These are phyloP conservation scores for Penicillium sp. DNA, from an alignment of 2,329 filamentous ascomycete genomes.

Conservation along the genomic window DNA sequence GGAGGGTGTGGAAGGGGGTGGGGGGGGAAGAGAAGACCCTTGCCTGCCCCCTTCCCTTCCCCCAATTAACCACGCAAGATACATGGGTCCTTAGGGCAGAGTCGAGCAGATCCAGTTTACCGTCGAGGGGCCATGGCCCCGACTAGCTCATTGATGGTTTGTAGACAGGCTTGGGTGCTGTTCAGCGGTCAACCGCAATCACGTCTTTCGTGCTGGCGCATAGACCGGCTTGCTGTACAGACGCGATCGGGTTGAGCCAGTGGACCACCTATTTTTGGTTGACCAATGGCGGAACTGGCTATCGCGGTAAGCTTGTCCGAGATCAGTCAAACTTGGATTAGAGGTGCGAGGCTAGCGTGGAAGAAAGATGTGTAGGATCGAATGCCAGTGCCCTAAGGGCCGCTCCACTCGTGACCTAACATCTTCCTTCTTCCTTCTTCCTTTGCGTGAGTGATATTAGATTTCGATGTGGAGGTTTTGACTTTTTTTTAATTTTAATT, in stretches of 20 bases:
- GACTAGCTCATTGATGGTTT: neutral
- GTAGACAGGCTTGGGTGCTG: neutral
- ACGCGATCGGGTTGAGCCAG: neutral
- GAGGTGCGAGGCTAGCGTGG: neutral
- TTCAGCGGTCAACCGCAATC: neutral
- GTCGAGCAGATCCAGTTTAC: neutral
- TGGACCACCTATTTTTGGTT: conserved; percentile 12
- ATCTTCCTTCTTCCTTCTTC: too few relatives aligned
- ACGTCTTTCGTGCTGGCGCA: neutral
- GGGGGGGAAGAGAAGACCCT: too few relatives aligned
- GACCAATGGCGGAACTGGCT: neutral
- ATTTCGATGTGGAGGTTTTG: too few relatives aligned
- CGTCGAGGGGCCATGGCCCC: neutral
- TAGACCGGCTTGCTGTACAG: neutral
- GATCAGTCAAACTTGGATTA: neutral
- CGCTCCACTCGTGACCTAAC: neutral
- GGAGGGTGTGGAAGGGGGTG: too few relatives aligned
- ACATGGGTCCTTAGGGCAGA: too few relatives aligned
- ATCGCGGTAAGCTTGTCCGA: neutral
- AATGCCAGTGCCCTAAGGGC: too few relatives aligned
- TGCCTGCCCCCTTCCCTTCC: too few relatives aligned
- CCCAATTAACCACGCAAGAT: too few relatives aligned
- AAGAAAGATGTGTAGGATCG: neutral
- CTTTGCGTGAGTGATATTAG: neutral
- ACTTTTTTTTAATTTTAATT: too few relatives aligned